Conservation (phyloP, 495 filamentous ascomycete species). For the Massariosphaeria phaeospora region DNA sequence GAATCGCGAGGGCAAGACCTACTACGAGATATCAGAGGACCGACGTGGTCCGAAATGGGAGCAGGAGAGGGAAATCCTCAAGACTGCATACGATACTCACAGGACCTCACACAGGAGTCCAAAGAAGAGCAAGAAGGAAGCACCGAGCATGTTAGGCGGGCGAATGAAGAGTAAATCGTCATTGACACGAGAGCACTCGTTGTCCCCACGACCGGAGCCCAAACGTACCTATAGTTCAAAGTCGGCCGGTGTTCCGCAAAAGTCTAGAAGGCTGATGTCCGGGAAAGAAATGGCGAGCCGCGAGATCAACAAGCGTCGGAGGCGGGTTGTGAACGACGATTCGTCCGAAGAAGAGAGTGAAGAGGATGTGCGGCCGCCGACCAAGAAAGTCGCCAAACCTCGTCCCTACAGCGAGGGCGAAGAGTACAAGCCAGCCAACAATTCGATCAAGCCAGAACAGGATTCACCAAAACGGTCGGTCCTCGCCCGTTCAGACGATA, state of each 20-base stretch:
- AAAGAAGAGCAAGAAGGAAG: conserved; percentile 29
- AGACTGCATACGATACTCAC: conserved; percentile 69
- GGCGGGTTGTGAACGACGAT: conserved; percentile 23
- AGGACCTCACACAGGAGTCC: conserved; percentile 43
- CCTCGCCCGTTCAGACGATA: conserved; percentile 17
- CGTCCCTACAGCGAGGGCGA: conserved; percentile 30
- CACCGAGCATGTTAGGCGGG: background rate
- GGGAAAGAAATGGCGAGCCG: conserved; percentile 29
- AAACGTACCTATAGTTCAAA: conserved; percentile 19
- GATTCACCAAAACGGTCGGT: conserved; percentile 1
- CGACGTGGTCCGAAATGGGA: conserved; percentile 83
- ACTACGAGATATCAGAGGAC: conserved; percentile 76
- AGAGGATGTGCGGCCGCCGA: conserved; percentile 22
- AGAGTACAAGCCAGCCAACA: conserved; percentile 20
- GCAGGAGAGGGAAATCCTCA: conserved; percentile 77
- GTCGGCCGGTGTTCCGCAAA: conserved; percentile 13
- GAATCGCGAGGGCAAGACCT: conserved; percentile 59
- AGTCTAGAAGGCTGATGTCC: conserved; percentile 27
- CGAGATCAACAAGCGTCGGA: conserved; percentile 20
- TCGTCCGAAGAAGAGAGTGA: conserved; percentile 20
- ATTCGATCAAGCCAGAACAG: conserved; percentile 19
- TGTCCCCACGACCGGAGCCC: conserved; percentile 22
- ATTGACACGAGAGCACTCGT: conserved; percentile 23
- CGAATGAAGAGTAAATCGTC: conserved; percentile 29
- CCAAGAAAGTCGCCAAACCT: conserved; percentile 20